Evolutionary conservation across 192 early-diverging fungal genomes (phyloP), one percentile per base, ranked within the genome.

Genomic region (Backusella australiensis): DNA sequence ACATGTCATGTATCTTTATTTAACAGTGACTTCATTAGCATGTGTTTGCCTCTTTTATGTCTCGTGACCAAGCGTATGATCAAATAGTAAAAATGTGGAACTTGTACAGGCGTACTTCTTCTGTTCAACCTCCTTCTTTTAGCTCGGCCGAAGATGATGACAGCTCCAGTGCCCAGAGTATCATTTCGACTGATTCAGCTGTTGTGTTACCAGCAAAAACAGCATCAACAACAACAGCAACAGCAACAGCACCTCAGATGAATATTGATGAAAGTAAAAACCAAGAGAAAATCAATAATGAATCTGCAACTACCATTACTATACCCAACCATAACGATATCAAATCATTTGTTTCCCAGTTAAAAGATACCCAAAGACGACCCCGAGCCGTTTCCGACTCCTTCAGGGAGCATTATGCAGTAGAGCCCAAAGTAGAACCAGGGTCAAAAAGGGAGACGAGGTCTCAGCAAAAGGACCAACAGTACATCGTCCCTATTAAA

Each of bases 21-120:
- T 53, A 39, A 34, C 39, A 67, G 41, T 68, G 34, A 41, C 52
- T 63, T 38, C 7, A 35, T 9, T 75, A 81, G 84, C 91, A 95
- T 78, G 90, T 91, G 34, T 97, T 97, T 76, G 90, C 92, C 1
- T 97, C 96, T 14, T 94, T 97, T 72, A 82, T 97, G 4, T 92
- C 91, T 52, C 94, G 96, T 73, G 96, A 97, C 72, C 85, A 84
- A 8, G 91, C 90, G 0, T 92, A 91, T 71, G 90, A 92, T 72
- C 86, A 92, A 78, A 83, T 95, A 12, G 86, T 86, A 65, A 89
- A 91, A 29, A 67, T 93, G 67, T 93, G 93, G 92, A 69, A 69
- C 46, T 15, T 53, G 12, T 67, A 69, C n/a, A 73, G 75, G 32
- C 41, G 42, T 46, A 29, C 42, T 17, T 41, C 35, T 19, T 71